Conservation (phyloP, 768 basidiomycete genomes). For the Mycena amicta region DNA sequence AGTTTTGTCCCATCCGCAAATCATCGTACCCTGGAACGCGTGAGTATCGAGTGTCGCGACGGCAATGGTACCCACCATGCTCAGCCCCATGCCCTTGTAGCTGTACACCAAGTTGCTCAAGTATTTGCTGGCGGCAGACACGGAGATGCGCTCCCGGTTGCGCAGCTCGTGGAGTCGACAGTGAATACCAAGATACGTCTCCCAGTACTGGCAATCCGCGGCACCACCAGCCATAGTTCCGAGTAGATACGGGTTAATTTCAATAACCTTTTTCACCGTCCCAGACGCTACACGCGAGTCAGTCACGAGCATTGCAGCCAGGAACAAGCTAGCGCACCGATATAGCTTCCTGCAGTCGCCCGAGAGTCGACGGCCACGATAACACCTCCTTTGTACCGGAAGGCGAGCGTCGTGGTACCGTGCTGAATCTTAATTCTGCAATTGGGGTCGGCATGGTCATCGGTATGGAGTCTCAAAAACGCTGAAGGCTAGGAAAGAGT, state of each 20-base stretch:
- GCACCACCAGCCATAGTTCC: slow-evolving; percentile 99
- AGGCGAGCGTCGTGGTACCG: slow-evolving; percentile 97
- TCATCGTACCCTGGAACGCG: slow-evolving; percentile 89
- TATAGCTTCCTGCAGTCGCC: slow-evolving; percentile 95
- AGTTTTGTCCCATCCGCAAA: slow-evolving; percentile 99
- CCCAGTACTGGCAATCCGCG: slow-evolving; percentile 97
- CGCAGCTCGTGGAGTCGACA: slow-evolving; percentile 96
- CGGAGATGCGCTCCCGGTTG: slow-evolving; percentile 95
- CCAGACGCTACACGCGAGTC: slow-evolving; percentile 71
- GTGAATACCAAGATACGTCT: slow-evolving; percentile 98
- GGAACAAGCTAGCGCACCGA: slow-evolving; percentile 61
- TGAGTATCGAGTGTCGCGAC: slow-evolving; percentile 3
- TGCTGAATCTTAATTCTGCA: slow-evolving; percentile 99
- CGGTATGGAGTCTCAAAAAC: slow-evolving; percentile 92
- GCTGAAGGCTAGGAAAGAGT: slow-evolving; percentile 66
- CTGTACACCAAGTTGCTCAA: slow-evolving; percentile 95
- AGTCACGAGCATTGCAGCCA: slow-evolving; percentile 1
- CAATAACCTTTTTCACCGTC: slow-evolving; percentile 99
- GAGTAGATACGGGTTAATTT: slow-evolving; percentile 98
- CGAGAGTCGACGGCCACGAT: slow-evolving; percentile 99
- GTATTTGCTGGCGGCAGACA: slow-evolving; percentile 98
- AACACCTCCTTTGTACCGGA: slow-evolving; percentile 94
- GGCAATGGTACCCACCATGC: slow-evolving; percentile 72
- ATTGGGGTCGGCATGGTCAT: slow-evolving; percentile 90
- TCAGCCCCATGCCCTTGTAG: slow-evolving; percentile 99